These are phyloP conservation scores for Skeletonema marinoi DNA, from an alignment of 108 stramenopile species.

Conservation along the genomic window DNA sequence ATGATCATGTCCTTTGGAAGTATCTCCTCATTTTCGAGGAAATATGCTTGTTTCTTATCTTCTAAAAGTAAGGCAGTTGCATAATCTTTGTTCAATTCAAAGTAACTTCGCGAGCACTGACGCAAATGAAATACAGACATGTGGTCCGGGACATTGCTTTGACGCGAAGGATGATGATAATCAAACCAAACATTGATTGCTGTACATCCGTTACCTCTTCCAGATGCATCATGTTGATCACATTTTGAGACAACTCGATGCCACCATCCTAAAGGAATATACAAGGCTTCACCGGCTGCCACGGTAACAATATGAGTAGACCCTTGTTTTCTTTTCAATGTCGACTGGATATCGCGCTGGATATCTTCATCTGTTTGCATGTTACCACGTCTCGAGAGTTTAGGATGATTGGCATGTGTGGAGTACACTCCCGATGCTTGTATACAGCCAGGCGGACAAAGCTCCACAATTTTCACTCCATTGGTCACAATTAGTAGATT, in stretches of 20 bases:
- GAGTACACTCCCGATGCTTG: conserved; percentile 37
- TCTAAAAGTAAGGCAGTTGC: conserved; percentile 7
- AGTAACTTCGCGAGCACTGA: conserved; percentile 20
- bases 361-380: neutral
- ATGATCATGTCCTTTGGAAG: too few species aligned
- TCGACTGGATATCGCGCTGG: conserved; percentile 8
- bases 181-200: conserved; percentile 54
- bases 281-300: conserved; percentile 36
- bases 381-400: conserved; percentile 9
- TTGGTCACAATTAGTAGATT: conserved; percentile 37
- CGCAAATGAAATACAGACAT: conserved; percentile 37
- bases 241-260: conserved; percentile 46
- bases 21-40: neutral
- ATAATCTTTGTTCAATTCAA: conserved; percentile 12
- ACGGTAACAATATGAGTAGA: conserved; percentile 36
- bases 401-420: conserved; percentile 52
- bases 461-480: conserved; percentile 45
- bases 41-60: neutral
- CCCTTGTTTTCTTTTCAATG: conserved; percentile 3
- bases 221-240: neutral
- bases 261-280: conserved; percentile 53
- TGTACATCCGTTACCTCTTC: conserved; percentile 15
- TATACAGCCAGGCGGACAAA: conserved; percentile 46
- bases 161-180: conserved; percentile 13
- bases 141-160: conserved; percentile 20